Evolutionary conservation across 1,139 yeast genomes (phyloP).

Genomic region (Zygotorulaspora mrakii): DNA sequence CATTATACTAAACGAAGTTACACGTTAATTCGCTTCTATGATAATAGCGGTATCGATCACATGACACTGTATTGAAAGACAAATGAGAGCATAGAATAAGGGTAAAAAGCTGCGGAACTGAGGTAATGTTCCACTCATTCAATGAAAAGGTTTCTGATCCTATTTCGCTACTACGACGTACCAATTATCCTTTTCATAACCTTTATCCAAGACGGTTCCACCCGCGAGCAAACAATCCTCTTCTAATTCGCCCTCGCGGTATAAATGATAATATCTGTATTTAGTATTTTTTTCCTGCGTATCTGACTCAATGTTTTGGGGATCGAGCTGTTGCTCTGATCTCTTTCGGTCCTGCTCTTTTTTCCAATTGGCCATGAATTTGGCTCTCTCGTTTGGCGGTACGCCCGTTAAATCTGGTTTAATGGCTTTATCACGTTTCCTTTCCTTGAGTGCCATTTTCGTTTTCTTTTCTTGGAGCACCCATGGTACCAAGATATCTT

Average conservation of each 20-base stretch:
- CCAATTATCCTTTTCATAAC: conserved; percentile 96
- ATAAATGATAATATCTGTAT: conserved; percentile 84
- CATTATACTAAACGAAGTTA: neutral
- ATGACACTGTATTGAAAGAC: neutral
- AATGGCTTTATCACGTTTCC: conserved; percentile 9
- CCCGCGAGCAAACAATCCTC: conserved; percentile 68
- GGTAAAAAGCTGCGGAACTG: too few relatives aligned
- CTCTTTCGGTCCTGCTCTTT: conserved; percentile 28
- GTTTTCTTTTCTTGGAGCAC: conserved; percentile 45
- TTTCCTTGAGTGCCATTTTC: conserved; percentile 6
- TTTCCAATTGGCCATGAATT: conserved; percentile 31
- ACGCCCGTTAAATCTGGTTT: conserved; percentile 31
- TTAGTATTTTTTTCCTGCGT: conserved; percentile 43
- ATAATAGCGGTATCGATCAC: neutral
- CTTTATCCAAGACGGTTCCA: conserved; percentile 58
- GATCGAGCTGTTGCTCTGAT: conserved; percentile 13
- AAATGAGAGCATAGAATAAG: neutral
- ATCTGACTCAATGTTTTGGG: conserved; percentile 13
- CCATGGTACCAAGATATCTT: conserved; percentile 96
- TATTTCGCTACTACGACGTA: conserved; percentile 54
- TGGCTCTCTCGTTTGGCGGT: conserved; percentile 31
- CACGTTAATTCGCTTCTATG: neutral
- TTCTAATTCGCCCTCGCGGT: conserved; percentile 75
- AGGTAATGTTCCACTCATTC: too few relatives aligned
- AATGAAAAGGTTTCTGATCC: too few relatives aligned